These are phyloP conservation scores for Casuarina equisetifolia DNA, from an alignment of 306 rosid genomes.

Conservation along the genomic window DNA sequence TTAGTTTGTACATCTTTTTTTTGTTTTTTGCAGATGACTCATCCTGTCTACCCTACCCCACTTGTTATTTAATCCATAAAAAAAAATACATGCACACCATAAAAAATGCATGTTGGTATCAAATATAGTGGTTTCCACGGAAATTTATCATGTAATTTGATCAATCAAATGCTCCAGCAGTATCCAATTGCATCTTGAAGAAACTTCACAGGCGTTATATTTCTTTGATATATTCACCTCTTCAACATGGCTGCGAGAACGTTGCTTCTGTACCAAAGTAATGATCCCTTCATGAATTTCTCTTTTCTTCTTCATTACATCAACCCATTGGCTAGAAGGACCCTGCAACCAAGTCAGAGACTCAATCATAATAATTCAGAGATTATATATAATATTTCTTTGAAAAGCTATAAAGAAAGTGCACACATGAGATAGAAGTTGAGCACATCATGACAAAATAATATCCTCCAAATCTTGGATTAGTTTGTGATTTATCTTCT, in stretches of 20 bases:
- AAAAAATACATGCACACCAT: neutral
- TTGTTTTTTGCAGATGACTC: too few species aligned
- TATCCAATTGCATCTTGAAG: neutral
- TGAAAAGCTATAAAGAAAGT: neutral
- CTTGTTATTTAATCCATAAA: neutral
- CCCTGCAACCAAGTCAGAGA: conserved; percentile 53
- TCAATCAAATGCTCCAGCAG: neutral
- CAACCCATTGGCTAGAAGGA: conserved; percentile 73
- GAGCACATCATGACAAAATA: neutral
- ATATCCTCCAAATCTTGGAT: neutral
- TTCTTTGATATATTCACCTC: conserved; percentile 36
- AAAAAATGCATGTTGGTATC: neutral
- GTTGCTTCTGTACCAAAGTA: conserved; percentile 63
- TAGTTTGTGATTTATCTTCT: neutral
- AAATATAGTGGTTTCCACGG: neutral
- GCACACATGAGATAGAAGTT: neutral
- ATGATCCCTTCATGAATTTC: conserved; percentile 77
- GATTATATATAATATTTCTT: neutral
- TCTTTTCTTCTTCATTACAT: conserved; percentile 95
- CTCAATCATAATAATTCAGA: neutral
- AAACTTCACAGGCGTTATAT: neutral
- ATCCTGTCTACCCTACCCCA: too few species aligned
- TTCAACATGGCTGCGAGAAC: conserved; percentile 41
- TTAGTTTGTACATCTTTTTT: too few species aligned
- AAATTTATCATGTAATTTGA: neutral